phyloP scores from a whole-genome alignment of 768 basidiomycete genomes.

The Boletus reticulatus region DNA sequence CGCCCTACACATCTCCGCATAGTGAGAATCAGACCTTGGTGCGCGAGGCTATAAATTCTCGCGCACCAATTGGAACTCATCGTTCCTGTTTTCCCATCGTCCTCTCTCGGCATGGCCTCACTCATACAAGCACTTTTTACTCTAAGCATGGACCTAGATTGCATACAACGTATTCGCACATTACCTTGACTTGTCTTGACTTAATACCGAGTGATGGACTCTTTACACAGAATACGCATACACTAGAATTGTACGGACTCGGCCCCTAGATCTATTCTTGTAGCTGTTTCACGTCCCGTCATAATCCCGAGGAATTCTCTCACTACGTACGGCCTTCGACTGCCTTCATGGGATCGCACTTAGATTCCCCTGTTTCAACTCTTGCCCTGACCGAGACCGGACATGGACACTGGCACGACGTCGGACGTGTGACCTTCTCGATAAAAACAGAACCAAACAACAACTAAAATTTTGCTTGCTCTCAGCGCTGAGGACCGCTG shows the following conservation, averaged over 20 bases:
- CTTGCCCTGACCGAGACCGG: too few species aligned
- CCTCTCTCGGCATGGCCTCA: conserved; percentile 9
- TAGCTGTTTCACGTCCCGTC: conserved; percentile 12
- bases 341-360: neutral
- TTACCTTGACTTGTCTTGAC: conserved; percentile 7
- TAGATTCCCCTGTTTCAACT: neutral
- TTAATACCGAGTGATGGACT: conserved; percentile 10
- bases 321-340: neutral
- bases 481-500: neutral
- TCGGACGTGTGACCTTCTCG: too few species aligned
- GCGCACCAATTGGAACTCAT: neutral
- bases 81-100: neutral
- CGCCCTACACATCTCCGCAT: conserved; percentile 10
- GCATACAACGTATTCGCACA: conserved; percentile 11
- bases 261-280: conserved; percentile 20
- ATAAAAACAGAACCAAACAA: conserved; percentile 17
- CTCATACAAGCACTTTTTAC: conserved; percentile 4
- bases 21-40: neutral
- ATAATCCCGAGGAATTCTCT: conserved; percentile 6
- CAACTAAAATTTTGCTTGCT: neutral
- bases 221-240: conserved; percentile 7
- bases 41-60: neutral
- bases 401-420: too few species aligned
- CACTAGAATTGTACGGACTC: conserved; percentile 16
- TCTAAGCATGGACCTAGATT: conserved; percentile 16